Evolutionary conservation across 1,139 yeast species (phyloP).

Genomic region (Petasospora fabianii): DNA sequence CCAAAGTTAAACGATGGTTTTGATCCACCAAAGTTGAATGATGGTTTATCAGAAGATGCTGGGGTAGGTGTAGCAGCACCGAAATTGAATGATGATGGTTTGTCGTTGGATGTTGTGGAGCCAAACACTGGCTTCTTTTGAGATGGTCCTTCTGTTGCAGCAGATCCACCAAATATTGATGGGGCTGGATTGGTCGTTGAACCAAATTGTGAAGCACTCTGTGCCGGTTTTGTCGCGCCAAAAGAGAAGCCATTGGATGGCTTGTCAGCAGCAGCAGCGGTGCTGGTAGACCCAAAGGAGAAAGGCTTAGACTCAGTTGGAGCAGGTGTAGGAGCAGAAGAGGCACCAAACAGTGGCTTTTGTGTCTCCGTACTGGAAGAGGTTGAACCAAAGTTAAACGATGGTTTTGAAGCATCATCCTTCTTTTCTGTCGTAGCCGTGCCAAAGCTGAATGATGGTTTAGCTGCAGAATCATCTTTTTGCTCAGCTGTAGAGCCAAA

Average conservation of each 20-base stretch:
- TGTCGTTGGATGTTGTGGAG: slow-evolving; percentile 7
- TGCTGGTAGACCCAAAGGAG: slow-evolving; percentile 8
- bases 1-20: slow-evolving; percentile 18
- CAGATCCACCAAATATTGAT: slow-evolving; percentile 4
- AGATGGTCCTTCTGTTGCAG: neutral
- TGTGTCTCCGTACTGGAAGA: slow-evolving; percentile 1
- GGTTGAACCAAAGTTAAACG: neutral
- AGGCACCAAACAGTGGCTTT: slow-evolving; percentile 12
- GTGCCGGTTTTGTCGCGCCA: too few species aligned
- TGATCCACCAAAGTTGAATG: slow-evolving; percentile 10
- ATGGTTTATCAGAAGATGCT: slow-evolving; percentile 1
- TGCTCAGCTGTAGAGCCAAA: slow-evolving; percentile 19
- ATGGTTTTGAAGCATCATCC: slow-evolving; percentile 5
- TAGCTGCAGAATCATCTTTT: neutral
- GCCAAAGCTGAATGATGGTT: slow-evolving; percentile 6
- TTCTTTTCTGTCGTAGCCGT: slow-evolving; percentile 9
- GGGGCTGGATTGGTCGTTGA: slow-evolving; percentile 3
- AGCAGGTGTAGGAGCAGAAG: neutral
- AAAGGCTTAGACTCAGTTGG: slow-evolving; percentile 7
- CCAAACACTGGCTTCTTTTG: slow-evolving; percentile 3
- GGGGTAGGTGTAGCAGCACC: slow-evolving; percentile 26
- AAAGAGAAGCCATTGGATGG: too few species aligned
- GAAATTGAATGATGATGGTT: slow-evolving; percentile 33
- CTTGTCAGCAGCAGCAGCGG: too few species aligned
- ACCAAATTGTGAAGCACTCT: slow-evolving; percentile 12